Percentiles rank a stretch among this genome's conserved stretches.
These are phyloP conservation scores for Mollisia scopiformis DNA, from an alignment of 2,329 filamentous ascomycete species.

Conservation along the genomic window DNA sequence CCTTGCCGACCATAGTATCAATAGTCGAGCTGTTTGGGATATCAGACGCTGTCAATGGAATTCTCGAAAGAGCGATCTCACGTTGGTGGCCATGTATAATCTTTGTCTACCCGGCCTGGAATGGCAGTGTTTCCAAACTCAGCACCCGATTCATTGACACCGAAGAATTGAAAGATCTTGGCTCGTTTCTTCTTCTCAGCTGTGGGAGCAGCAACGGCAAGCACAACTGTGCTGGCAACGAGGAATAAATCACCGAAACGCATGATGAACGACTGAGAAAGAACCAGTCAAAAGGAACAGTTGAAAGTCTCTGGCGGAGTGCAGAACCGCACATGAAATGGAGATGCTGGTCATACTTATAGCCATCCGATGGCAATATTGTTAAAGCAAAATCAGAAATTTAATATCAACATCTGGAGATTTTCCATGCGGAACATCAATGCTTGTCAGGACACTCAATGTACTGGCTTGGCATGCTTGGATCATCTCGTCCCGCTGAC, in stretches of 20 bases:
- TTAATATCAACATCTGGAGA: not conserved
- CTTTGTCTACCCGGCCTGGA: constrained; percentile 57
- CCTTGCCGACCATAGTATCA: constrained; percentile 26
- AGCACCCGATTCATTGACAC: constrained; percentile 53
- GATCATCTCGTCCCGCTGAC: not conserved
- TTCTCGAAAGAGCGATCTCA: not conserved
- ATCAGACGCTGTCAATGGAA: not conserved
- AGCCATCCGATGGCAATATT: not conserved
- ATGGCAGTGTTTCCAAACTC: constrained; percentile 62
- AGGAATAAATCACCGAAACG: constrained; percentile 22
- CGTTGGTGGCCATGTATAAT: constrained; percentile 63
- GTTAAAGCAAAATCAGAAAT: not conserved
- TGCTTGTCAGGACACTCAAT: not conserved
- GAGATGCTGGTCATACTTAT: not conserved
- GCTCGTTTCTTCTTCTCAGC: constrained; percentile 24
- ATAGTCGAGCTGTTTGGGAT: constrained; percentile 14
- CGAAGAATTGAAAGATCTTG: constrained; percentile 23
- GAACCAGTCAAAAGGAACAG: not conserved
- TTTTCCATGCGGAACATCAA: not conserved
- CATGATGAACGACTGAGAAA: constrained; percentile 10
- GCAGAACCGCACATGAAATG: not conserved
- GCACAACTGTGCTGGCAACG: constrained; percentile 23
- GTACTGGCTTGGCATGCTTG: not conserved
- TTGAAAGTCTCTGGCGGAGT: not conserved
- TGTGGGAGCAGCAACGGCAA: constrained; percentile 30